Evolutionary conservation across 306 rosid species (phyloP).

Genomic region (Fragaria vesca): DNA sequence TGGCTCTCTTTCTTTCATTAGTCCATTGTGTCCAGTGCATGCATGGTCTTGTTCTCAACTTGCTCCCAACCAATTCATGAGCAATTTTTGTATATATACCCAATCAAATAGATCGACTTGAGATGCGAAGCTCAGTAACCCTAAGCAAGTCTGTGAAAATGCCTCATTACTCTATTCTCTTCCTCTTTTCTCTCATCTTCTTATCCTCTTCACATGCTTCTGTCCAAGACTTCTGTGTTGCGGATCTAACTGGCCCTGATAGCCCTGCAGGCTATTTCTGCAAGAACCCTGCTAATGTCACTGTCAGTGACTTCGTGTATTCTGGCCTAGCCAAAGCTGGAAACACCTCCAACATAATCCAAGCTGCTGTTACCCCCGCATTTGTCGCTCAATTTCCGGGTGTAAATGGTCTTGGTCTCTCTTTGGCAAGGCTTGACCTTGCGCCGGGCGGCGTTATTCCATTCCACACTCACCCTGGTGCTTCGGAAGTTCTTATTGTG

Average conservation of each 20-base stretch:
- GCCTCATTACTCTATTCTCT: conserved; percentile 29
- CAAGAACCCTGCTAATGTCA: conserved; percentile 42
- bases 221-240: conserved; percentile 71
- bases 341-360: conserved; percentile 58
- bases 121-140: not conserved
- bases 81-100: conserved; percentile 11
- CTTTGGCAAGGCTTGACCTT: conserved; percentile 61
- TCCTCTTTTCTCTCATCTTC: conserved; percentile 50
- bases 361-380: conserved; percentile 76
- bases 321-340: conserved; percentile 41
- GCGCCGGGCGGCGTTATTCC: conserved; percentile 72
- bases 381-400: conserved; percentile 73
- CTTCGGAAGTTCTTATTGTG: conserved; percentile 57
- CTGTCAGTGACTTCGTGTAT: conserved; percentile 54
- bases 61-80: conserved; percentile 7
- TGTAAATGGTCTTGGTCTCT: conserved; percentile 70
- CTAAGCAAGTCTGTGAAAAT: conserved; percentile 24
- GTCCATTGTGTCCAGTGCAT: conserved; percentile 22
- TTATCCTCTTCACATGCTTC: conserved; percentile 50
- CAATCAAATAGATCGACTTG: not conserved
- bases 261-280: conserved; percentile 66
- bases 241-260: conserved; percentile 51
- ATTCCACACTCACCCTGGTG: conserved; percentile 81
- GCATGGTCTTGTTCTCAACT: conserved; percentile 26
- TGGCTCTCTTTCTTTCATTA: conserved; percentile 33